Conservation (phyloP, 805 yeast genomes). For the Sugiyamaella lignohabitans region DNA sequence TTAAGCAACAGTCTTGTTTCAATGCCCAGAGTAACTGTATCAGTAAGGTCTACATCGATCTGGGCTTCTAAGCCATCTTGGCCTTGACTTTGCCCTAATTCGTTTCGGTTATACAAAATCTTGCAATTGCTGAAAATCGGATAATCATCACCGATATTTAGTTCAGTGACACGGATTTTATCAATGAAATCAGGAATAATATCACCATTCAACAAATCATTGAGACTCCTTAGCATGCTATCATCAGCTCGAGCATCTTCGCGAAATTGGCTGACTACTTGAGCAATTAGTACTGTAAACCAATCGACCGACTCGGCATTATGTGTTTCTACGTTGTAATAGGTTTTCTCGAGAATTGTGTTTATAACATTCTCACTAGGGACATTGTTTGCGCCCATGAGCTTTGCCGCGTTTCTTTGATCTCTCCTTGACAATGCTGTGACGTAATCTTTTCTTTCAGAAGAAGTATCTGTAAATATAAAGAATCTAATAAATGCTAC, state of each 20-base stretch:
- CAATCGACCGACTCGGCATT: slow-evolving; percentile 89
- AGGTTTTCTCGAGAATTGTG: slow-evolving; percentile 77
- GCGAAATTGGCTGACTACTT: slow-evolving; percentile 77
- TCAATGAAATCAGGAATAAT: slow-evolving; percentile 77
- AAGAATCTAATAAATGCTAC: slow-evolving; percentile 36
- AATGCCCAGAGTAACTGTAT: slow-evolving; percentile 77
- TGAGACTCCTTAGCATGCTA: slow-evolving; percentile 73
- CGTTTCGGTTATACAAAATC: slow-evolving; percentile 35
- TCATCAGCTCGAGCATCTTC: slow-evolving; percentile 83
- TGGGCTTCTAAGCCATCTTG: slow-evolving; percentile 61
- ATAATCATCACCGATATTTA: slow-evolving; percentile 89
- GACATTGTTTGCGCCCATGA: slow-evolving; percentile 22
- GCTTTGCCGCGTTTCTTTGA: slow-evolving; percentile 15
- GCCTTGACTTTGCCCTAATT: slow-evolving; percentile 20
- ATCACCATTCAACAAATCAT: slow-evolving; percentile 53
- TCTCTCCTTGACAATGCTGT: slow-evolving; percentile 7
- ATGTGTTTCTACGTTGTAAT: slow-evolving; percentile 84
- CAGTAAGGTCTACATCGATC: slow-evolving; percentile 84
- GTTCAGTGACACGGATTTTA: slow-evolving; percentile 70
- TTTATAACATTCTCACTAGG: slow-evolving; percentile 23
- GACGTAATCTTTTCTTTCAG: slow-evolving; percentile 24
- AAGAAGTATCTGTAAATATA: slow-evolving; percentile 35
- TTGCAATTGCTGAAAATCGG: slow-evolving; percentile 94
- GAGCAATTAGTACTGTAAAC: slow-evolving; percentile 93
- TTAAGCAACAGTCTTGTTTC: slow-evolving; percentile 74